phyloP scores from a whole-genome alignment of 148 eudicot species.

The Nepenthes mirabilis region DNA sequence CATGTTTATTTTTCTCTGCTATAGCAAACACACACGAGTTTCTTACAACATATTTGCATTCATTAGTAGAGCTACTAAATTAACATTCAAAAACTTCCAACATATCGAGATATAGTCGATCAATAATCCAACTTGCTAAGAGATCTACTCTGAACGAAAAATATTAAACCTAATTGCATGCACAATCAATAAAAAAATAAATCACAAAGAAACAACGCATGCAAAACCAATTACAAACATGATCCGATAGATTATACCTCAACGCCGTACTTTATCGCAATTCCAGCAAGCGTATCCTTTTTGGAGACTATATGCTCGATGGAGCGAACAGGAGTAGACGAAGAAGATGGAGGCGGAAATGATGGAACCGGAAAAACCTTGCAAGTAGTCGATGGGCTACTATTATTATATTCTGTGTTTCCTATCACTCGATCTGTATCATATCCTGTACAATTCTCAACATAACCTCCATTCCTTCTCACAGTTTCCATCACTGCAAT shows the following conservation, averaged over 20 bases:
- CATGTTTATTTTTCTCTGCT: too few species aligned
- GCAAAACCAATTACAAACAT: background rate
- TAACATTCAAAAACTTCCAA: background rate
- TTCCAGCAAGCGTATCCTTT: conserved; percentile 29
- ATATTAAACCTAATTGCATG: too few species aligned
- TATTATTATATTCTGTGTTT: background rate
- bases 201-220: background rate
- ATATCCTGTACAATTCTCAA: background rate
- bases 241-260: conserved; percentile 14
- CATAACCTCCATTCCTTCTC: background rate
- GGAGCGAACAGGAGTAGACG: background rate
- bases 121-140: too few species aligned
- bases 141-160: too few species aligned
- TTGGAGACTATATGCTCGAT: conserved; percentile 24
- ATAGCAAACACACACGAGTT: too few species aligned
- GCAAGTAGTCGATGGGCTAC: background rate
- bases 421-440: background rate
- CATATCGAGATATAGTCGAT: background rate
- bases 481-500: background rate
- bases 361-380: conserved; percentile 1
- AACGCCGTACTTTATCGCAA: conserved; percentile 28
- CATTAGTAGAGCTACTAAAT: too few species aligned
- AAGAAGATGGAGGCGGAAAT: background rate
- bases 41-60: too few species aligned
- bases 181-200: background rate